Conservation (phyloP, 352 stramenopile genomes). For the Peronospora farinosa region DNA sequence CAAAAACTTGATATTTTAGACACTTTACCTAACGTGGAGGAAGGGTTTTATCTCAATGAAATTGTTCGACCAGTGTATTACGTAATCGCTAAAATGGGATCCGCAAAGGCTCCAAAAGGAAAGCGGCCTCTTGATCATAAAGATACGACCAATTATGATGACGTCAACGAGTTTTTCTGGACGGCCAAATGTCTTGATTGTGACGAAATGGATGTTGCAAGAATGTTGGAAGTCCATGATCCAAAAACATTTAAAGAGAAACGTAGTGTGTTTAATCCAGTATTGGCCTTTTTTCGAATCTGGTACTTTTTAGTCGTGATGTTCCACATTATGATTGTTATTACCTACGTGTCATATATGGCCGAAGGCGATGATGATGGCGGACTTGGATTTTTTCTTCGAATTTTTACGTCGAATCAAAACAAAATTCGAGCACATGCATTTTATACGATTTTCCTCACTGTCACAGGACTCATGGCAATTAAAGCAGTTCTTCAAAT, state of each 20-base stretch:
- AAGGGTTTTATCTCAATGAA: slow-evolving; percentile 59
- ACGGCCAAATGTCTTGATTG: slow-evolving; percentile 53
- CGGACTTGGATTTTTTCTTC: slow-evolving; percentile 55
- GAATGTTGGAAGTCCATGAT: slow-evolving; percentile 51
- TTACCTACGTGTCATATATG: slow-evolving; percentile 70
- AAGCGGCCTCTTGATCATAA: slow-evolving; percentile 63
- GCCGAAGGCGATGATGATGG: slow-evolving; percentile 38
- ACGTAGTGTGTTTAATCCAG: slow-evolving; percentile 77
- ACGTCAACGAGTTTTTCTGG: slow-evolving; percentile 89
- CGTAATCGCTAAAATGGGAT: slow-evolving; percentile 71
- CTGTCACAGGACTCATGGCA: slow-evolving; percentile 42
- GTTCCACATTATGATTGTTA: slow-evolving; percentile 60
- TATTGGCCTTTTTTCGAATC: slow-evolving; percentile 76
- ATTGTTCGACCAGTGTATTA: slow-evolving; percentile 75
- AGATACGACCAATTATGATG: slow-evolving; percentile 84
- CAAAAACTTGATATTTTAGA: slow-evolving; percentile 55
- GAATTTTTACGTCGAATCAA: slow-evolving; percentile 46
- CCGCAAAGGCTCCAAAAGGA: slow-evolving; percentile 32
- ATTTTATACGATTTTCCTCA: slow-evolving; percentile 66
- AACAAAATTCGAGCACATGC: slow-evolving; percentile 60
- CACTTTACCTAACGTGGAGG: slow-evolving; percentile 38
- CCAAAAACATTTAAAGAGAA: slow-evolving; percentile 87
- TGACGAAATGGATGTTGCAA: slow-evolving; percentile 60
- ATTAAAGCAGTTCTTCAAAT: slow-evolving; percentile 71
- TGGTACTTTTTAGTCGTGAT: slow-evolving; percentile 78